Evolutionary conservation across 176 grass and related monocot species (phyloP), one percentile per base, ranked within the genome.

Genomic region (Avena eriantha): DNA sequence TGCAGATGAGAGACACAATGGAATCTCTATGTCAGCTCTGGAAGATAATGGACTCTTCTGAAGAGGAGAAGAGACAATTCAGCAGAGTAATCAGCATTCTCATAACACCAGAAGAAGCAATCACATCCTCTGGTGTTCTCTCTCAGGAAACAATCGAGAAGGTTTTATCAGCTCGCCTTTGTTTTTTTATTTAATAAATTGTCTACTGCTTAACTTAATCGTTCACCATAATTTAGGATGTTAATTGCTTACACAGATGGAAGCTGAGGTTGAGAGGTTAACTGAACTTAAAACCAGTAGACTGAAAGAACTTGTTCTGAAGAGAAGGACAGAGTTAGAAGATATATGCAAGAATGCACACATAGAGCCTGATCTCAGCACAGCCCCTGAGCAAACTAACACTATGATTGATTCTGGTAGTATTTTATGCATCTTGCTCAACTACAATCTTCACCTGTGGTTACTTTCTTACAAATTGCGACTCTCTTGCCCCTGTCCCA

Each of bases 21-120:
- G 89, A 94, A 81, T 91, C 80, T 13, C 63, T 99, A 51, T 94
- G 88, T 85, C 85, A 99, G 59, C 92, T 99, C 43, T 96, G 97
- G 97, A 94, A 99, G 54, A 23, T 99, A 82, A 96, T 99, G 92
- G 97, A 99, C 78, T 90, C 97, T 34, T 84, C 94, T 83, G 87
- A 94, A 89, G 92, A 88, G 91, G 92, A 99, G 54, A 96, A 72
- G 74, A 82, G 82, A 80, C 72, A 86, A 59, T 99, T 93, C 73
- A 86, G 75, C 87, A 93, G 60, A 90, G 63, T 96, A 77, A 91
- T 90, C 45, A 90, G 48, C 67, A 87, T 86, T 82, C 86, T 95
- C 60, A 86, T 93, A 75, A 86, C 83, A 69, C 87, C 97, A 4
- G 94, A 96, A 69, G 84, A 96, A 35, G 85, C 77, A 33, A 94